Evolutionary conservation across 2,329 filamentous ascomycete species (phyloP).

Genomic region (Elsinoe perseae): DNA sequence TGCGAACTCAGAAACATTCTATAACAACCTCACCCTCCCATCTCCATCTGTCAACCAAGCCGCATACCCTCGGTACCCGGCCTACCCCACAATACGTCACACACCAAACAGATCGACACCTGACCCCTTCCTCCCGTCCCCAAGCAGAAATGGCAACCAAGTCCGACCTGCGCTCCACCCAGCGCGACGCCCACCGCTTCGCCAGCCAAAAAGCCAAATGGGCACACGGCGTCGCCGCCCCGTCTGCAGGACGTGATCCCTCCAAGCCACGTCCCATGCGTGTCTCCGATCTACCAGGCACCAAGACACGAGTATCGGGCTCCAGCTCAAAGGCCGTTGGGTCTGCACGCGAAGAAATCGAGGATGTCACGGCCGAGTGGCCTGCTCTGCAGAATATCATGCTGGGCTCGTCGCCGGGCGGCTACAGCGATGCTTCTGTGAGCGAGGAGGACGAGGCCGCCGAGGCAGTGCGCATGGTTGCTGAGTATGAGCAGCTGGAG

Average conservation of each 20-base stretch:
- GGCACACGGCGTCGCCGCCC: constrained; percentile 36
- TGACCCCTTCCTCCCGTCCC: constrained; percentile 8
- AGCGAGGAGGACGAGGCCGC: constrained; percentile 23
- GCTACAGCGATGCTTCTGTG: constrained; percentile 9
- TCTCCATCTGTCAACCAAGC: neutral
- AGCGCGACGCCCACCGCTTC: constrained; percentile 46
- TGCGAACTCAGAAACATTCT: neutral
- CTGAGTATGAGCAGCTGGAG: constrained; percentile 2
- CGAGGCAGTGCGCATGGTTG: neutral
- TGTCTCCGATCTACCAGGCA: constrained; percentile 4
- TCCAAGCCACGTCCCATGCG: constrained; percentile 23
- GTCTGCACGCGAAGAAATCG: constrained; percentile 28
- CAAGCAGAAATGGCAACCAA: constrained; percentile 35
- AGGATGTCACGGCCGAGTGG: constrained; percentile 25
- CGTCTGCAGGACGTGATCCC: constrained; percentile 24
- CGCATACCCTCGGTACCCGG: neutral
- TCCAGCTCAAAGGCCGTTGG: constrained; percentile 1
- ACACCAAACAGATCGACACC: constrained; percentile 10
- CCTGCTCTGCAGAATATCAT: neutral
- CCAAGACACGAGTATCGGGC: constrained; percentile 1
- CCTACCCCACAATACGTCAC: constrained; percentile 8
- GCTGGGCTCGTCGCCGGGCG: neutral
- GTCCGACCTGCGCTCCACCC: constrained; percentile 47
- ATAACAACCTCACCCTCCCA: neutral
- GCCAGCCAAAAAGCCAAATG: constrained; percentile 45